A percentile compares a stretch with the other conserved stretches of the same genome.
Evolutionary conservation across 768 basidiomycete species (phyloP).

Genomic region (Tubosaeta brunneosetosa): DNA sequence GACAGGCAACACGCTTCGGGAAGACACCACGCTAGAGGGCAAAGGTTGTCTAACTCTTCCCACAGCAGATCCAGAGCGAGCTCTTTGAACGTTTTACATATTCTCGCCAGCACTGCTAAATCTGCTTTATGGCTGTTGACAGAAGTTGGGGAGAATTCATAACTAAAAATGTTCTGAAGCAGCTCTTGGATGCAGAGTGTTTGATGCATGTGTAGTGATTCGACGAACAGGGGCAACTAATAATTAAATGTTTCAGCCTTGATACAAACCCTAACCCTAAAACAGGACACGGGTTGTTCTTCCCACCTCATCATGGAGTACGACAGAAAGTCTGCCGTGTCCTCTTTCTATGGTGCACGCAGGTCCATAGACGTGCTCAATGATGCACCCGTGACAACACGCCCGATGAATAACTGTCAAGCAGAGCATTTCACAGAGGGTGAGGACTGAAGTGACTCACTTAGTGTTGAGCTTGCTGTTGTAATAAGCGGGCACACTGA

Average conservation of each 20-base stretch:
- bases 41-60: not conserved
- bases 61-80: not conserved
- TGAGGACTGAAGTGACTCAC: too few species aligned
- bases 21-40: not conserved
- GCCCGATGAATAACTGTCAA: slow-evolving; percentile 9
- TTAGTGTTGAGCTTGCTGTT: too few species aligned
- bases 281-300: too few species aligned
- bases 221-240: too few species aligned
- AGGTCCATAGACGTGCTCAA: slow-evolving; percentile 64
- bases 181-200: not conserved
- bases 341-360: slow-evolving; percentile 69
- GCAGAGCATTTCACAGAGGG: too few species aligned
- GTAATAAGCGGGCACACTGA: too few species aligned
- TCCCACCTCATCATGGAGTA: too few species aligned
- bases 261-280: too few species aligned
- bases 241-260: too few species aligned
- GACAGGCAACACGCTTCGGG: not conserved
- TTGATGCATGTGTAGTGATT: not conserved
- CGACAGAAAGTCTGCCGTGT: slow-evolving; percentile 74
- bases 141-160: not conserved
- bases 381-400: slow-evolving; percentile 34
- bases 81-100: not conserved
- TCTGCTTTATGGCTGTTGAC: not conserved
- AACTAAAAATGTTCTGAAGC: not conserved
- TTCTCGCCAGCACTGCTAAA: not conserved